Evolutionary conservation across 2,329 filamentous ascomycete species (phyloP).

Genomic region (Neofusicoccum laricinum): DNA sequence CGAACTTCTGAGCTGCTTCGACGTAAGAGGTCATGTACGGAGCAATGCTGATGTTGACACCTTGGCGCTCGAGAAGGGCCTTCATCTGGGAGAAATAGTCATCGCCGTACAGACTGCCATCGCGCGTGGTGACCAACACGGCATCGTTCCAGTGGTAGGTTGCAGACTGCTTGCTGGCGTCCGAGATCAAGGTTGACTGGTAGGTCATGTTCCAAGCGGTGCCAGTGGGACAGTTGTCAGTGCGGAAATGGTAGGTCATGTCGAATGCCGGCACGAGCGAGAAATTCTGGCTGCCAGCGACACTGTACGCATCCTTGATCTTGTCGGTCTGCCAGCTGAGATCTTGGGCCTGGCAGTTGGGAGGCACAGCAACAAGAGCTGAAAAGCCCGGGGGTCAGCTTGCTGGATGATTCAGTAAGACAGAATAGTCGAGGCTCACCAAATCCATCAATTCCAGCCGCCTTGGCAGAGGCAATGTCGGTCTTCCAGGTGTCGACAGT

Average conservation of each 20-base stretch:
- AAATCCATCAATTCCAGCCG: conserved; percentile 17
- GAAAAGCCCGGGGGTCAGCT: neutral
- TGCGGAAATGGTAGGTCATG: conserved; percentile 31
- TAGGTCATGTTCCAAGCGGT: conserved; percentile 37
- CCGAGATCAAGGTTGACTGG: conserved; percentile 32
- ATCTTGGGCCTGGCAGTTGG: conserved; percentile 27
- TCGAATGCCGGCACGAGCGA: conserved; percentile 39
- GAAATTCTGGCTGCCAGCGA: conserved; percentile 33
- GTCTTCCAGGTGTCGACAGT: conserved; percentile 14
- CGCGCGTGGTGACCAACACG: conserved; percentile 36
- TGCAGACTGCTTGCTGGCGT: conserved; percentile 18
- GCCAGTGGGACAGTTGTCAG: conserved; percentile 24
- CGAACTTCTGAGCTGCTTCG: conserved; percentile 25
- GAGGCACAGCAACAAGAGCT: conserved; percentile 37
- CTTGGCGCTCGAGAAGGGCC: conserved; percentile 18
- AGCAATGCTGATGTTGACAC: conserved; percentile 30
- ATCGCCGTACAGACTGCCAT: conserved; percentile 35
- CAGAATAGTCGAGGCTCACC: neutral
- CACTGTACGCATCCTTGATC: conserved; percentile 36
- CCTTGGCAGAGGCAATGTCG: conserved; percentile 16
- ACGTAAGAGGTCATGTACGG: conserved; percentile 34
- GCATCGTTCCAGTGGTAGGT: conserved; percentile 37
- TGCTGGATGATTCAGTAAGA: neutral
- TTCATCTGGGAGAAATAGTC: conserved; percentile 31
- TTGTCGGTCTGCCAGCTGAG: conserved; percentile 32